Evolutionary conservation across 768 basidiomycete species (phyloP).

Genomic region (Calocera cornea): DNA sequence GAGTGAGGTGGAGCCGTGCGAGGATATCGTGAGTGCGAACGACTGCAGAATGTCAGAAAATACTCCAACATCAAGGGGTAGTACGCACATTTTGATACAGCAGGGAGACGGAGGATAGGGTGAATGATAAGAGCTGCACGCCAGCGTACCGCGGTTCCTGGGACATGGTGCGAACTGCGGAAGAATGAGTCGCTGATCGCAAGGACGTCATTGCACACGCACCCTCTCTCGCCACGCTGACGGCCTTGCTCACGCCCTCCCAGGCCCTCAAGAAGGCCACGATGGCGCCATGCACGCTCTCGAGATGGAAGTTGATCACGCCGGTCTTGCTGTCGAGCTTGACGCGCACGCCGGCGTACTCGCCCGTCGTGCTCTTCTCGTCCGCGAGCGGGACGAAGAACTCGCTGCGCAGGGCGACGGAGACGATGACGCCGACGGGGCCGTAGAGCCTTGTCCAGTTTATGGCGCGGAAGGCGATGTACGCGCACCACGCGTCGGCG

Average conservation of each 20-base stretch:
- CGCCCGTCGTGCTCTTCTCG: not conserved
- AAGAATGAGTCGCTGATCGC: not conserved
- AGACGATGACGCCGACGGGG: not conserved
- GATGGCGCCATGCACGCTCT: not conserved
- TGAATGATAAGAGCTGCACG: slow-evolving; percentile 1
- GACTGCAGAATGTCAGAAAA: not conserved
- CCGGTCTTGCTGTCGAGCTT: not conserved
- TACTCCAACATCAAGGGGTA: not conserved
- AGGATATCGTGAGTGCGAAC: slow-evolving; percentile 2
- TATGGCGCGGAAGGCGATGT: not conserved
- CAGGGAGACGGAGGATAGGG: not conserved
- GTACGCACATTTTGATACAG: not conserved
- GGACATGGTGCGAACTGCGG: not conserved
- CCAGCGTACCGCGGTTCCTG: not conserved
- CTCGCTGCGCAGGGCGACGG: not conserved
- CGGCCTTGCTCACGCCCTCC: slow-evolving; percentile 2
- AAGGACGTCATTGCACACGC: not conserved
- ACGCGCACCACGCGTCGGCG: slow-evolving; percentile 5
- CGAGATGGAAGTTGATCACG: not conserved
- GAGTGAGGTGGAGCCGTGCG: not conserved
- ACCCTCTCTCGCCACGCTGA: slow-evolving; percentile 1
- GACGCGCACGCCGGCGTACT: slow-evolving; percentile 1
- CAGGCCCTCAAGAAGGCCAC: not conserved
- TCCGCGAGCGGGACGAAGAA: slow-evolving; percentile 1
- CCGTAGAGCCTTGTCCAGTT: not conserved